Evolutionary conservation across 177 flowering plant species (phyloP), one percentile per base, ranked within the genome.

Genomic region (Vitis hybrid): DNA sequence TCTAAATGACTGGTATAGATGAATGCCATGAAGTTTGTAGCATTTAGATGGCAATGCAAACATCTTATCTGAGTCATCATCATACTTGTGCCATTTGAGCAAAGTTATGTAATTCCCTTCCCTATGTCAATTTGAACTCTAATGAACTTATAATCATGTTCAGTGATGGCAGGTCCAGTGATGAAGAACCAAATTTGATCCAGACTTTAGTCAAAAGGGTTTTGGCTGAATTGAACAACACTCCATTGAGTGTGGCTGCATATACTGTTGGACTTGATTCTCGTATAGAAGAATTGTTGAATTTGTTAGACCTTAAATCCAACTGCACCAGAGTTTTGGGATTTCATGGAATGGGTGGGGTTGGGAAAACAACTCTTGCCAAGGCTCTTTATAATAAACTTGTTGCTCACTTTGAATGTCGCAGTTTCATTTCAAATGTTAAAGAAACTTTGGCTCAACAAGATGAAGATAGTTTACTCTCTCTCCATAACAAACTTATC

Each of bases 341-440:
- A 10, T 52, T 85, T 9, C 66, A 74, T 73, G 86, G 86, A 1
- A 75, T 77, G 65, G 85, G 86, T n/a, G 86, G 88, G 12, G 51
- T 83, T 72, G 88, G 89, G 1, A 86, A 86, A 75, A 82, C 89
- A 22, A 86, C 89, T 39, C 77, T 86, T 53, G 83, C 84, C 55
- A 82, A 78, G 76, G 82, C 81, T 56, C 67, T 82, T 10, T 86
- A 65, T 51, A 82, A 80, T 68, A 76, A 78, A 53, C 70, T 84
- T 18, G 62, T 70, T 6, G 45, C 5, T 26, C 55, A 70, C 22
- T 86, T 86, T 50, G 50, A 72, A 58, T 48, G 55, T 16, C 74
- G 78, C 39, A 62, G 81, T 48, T 86, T 86, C 59, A 60, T 86
- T 51, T 68, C 83, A 26, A 70, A 76, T 64, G 68, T 84, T 5